phyloP scores from a whole-genome alignment of 2,329 filamentous ascomycete species.

The Fusarium aywerte region DNA sequence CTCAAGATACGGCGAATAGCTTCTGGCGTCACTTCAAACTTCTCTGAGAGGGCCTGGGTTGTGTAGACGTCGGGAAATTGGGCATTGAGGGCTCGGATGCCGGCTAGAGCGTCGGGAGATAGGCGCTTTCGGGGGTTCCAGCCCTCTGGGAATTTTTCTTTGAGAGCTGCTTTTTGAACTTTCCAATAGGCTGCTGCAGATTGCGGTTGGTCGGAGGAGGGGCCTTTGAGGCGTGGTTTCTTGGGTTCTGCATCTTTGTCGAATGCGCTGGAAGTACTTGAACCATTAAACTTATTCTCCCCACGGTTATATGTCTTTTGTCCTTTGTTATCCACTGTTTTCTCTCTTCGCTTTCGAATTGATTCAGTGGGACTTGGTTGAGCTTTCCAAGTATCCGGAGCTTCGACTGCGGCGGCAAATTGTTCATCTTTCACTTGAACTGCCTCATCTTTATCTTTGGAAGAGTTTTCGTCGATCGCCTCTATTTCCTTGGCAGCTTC shows the following conservation, averaged over 20 bases:
- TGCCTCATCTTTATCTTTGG: constrained; percentile 4
- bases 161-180: constrained; percentile 77
- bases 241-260: not conserved
- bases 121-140: constrained; percentile 89
- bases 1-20: constrained; percentile 87
- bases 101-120: constrained; percentile 91
- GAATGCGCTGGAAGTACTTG: not conserved
- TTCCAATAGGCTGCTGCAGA: constrained; percentile 70
- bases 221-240: constrained; percentile 26
- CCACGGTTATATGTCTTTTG: not conserved
- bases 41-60: constrained; percentile 75
- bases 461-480: not conserved
- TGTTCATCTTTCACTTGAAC: constrained; percentile 11
- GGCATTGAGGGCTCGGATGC: constrained; percentile 83
- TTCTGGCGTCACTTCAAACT: constrained; percentile 89
- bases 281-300: not conserved
- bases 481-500: not conserved
- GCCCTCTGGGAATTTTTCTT: constrained; percentile 80
- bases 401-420: not conserved
- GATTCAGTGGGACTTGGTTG: constrained; percentile 1
- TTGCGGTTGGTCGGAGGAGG: constrained; percentile 22
- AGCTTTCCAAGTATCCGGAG: constrained; percentile 12
- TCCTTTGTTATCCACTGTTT: not conserved
- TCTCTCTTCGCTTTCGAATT: not conserved
- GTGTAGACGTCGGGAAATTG: constrained; percentile 83